Evolutionary conservation across 768 basidiomycete species (phyloP).

Genomic region (Amanita inopinata): DNA sequence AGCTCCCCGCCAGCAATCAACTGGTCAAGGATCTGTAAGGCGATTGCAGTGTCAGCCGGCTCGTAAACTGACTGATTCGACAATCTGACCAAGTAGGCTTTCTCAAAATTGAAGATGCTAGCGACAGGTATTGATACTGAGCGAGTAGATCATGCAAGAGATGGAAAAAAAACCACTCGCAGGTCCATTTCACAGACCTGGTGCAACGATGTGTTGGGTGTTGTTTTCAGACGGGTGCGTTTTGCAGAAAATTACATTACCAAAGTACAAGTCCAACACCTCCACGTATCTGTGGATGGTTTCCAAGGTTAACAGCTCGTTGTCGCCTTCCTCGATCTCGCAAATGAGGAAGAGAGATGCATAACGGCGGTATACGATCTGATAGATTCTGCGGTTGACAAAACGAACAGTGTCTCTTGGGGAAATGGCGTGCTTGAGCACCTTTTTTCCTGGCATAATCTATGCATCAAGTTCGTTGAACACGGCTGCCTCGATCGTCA

Average conservation of each 20-base stretch:
- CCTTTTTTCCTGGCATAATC: constrained; percentile 37
- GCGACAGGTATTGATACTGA: too few species aligned
- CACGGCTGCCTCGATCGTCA: too few species aligned
- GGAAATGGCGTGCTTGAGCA: constrained; percentile 87
- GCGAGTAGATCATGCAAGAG: constrained; percentile 7
- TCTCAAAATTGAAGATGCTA: constrained; percentile 99
- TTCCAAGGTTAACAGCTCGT: constrained; percentile 90
- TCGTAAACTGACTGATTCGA: neutral
- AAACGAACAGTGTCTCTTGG: too few species aligned
- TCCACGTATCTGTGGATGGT: constrained; percentile 95
- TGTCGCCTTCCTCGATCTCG: constrained; percentile 78
- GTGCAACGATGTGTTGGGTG: constrained; percentile 15
- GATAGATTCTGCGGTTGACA: too few species aligned
- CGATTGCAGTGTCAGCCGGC: constrained; percentile 6
- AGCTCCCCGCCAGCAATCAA: constrained; percentile 95
- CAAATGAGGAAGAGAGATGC: constrained; percentile 96
- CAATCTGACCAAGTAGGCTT: constrained; percentile 76
- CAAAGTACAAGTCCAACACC: constrained; percentile 90
- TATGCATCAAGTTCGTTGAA: neutral
- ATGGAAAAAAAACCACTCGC: constrained; percentile 38
- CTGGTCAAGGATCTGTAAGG: constrained; percentile 75
- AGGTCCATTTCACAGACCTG: constrained; percentile 93
- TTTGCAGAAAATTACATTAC: constrained; percentile 62
- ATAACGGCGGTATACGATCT: constrained; percentile 94
- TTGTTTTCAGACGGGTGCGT: neutral